phyloP scores from a whole-genome alignment of 2,329 filamentous ascomycete genomes.

The Aureobasidium pullulans region DNA sequence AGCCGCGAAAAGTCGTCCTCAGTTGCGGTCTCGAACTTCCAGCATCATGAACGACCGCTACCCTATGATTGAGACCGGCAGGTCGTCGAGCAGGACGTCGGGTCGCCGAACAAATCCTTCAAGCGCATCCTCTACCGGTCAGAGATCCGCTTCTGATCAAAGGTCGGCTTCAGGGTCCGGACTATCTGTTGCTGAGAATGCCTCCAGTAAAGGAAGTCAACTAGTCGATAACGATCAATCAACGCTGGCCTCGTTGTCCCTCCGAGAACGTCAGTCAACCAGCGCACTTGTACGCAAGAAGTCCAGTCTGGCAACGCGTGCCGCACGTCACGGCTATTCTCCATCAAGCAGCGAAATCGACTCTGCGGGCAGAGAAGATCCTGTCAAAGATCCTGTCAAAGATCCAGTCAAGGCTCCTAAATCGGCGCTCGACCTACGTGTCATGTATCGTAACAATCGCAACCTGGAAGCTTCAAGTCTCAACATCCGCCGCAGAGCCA shows the following conservation, averaged over 20 bases:
- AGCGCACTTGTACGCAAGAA: not conserved
- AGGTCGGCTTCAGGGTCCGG: constrained; percentile 4
- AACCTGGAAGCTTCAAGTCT: constrained; percentile 11
- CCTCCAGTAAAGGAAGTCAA: not conserved
- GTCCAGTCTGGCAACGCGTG: not conserved
- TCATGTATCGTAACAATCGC: constrained; percentile 23
- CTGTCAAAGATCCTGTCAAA: constrained; percentile 1
- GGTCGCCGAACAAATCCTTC: constrained; percentile 1
- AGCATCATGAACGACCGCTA: constrained; percentile 40
- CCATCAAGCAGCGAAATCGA: not conserved
- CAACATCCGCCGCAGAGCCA: constrained; percentile 16
- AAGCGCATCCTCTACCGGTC: not conserved
- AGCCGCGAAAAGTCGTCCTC: constrained; percentile 17
- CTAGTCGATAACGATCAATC: not conserved
- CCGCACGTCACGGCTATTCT: not conserved
- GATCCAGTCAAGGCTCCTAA: constrained; percentile 15
- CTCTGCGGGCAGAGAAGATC: constrained; percentile 4
- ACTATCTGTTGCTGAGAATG: not conserved
- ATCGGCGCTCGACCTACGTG: constrained; percentile 29
- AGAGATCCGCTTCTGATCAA: not conserved
- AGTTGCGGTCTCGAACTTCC: constrained; percentile 18
- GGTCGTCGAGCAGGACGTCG: constrained; percentile 19
- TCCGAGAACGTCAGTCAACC: not conserved
- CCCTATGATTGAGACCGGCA: constrained; percentile 32
- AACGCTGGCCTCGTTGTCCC: not conserved